These are phyloP conservation scores for Amylostereum areolatum DNA, from an alignment of 1,284 basidiomycete species.

Conservation along the genomic window DNA sequence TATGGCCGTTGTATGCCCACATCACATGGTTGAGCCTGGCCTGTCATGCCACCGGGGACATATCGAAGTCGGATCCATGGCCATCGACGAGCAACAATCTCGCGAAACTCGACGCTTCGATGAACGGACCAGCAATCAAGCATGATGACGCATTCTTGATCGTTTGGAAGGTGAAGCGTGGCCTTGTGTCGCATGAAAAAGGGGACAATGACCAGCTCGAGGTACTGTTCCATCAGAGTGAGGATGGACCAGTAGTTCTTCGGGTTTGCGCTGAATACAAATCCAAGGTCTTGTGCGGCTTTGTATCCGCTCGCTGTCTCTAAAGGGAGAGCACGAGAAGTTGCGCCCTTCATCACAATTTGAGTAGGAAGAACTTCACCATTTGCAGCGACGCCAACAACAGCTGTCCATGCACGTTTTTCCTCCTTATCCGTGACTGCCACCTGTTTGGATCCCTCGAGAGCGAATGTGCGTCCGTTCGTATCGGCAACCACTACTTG, in stretches of 20 bases:
- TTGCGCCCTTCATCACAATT: constrained; percentile 22
- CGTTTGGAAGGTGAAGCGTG: constrained; percentile 13
- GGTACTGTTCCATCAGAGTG: constrained; percentile 26
- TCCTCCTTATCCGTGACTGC: constrained; percentile 25
- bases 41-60: constrained; percentile 19
- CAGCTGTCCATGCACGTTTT: constrained; percentile 29
- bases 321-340: constrained; percentile 17
- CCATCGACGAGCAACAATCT: constrained; percentile 19
- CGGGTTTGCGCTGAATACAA: constrained; percentile 22
- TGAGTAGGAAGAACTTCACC: constrained; percentile 26
- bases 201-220: constrained; percentile 15
- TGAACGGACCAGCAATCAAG: constrained; percentile 36
- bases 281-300: constrained; percentile 13
- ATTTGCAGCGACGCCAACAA: constrained; percentile 21
- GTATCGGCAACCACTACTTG: constrained; percentile 22
- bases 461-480: constrained; percentile 21
- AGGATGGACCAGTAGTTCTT: constrained; percentile 34
- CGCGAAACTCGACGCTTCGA: constrained; percentile 23
- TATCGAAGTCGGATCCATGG: constrained; percentile 15
- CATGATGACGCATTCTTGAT: constrained; percentile 20
- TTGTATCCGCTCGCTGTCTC: constrained; percentile 11
- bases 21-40: constrained; percentile 19
- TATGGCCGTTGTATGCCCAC: constrained; percentile 20
- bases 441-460: constrained; percentile 26
- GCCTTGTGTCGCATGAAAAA: constrained; percentile 10